Percentiles rank a stretch among this genome's conserved stretches.
Conservation (phyloP, 1,284 basidiomycete genomes). For the Tylopilus sp. region DNA sequence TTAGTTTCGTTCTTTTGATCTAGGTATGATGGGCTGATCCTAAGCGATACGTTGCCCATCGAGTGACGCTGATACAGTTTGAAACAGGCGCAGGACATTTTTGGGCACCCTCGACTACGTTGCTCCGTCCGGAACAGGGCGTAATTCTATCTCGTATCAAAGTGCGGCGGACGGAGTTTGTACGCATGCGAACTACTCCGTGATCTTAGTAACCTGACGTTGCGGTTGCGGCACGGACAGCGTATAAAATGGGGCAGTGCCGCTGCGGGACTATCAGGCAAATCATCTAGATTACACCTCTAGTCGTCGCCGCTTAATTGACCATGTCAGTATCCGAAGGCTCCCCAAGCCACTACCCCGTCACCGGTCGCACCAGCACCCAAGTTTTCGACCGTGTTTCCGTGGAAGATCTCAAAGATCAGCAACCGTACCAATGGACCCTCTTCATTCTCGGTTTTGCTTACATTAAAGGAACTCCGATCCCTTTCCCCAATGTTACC, state of each 20-base stretch:
- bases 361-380: conserved; percentile 25
- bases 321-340: conserved; percentile 55
- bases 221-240: not conserved
- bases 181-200: not conserved
- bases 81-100: not conserved
- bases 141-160: not conserved
- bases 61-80: not conserved
- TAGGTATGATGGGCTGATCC: not conserved
- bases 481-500: conserved; percentile 25
- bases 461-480: conserved; percentile 74
- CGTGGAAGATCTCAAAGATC: conserved; percentile 27
- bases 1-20: not conserved
- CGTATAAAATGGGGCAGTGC: conserved; percentile 13
- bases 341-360: conserved; percentile 19
- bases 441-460: conserved; percentile 85
- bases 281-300: conserved; percentile 12
- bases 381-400: conserved; percentile 31
- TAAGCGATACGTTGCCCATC: too few relatives aligned
- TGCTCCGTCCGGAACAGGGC: not conserved
- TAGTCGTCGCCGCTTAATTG: not conserved
- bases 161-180: not conserved
- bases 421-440: conserved; percentile 66
- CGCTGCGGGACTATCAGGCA: not conserved
- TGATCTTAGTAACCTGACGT: not conserved
- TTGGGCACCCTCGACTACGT: not conserved